Evolutionary conservation across 305 asterid genomes (phyloP), one percentile per base, ranked within the genome.

Genomic region (Coffea humblotiana): DNA sequence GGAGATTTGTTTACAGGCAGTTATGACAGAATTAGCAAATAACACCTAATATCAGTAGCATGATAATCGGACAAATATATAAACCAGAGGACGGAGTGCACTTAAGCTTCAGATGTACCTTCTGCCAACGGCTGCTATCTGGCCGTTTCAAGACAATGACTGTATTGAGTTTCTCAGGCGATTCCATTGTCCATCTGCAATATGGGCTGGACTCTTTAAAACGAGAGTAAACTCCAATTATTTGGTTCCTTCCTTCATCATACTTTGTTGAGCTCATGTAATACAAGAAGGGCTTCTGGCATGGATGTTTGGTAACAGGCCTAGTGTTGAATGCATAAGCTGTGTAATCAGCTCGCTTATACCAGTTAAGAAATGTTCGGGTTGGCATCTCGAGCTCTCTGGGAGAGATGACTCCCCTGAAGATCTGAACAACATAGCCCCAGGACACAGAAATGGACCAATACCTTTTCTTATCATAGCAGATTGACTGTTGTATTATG

Each of bases 311-410:
- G 2, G 92, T 86, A 15, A 91, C 92, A 12, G 97, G 97, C 83
- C 99, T 90, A 6, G 98, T 91, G 88, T 94, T 94, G 94, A 96
- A 96, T 56, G 98, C 93, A 66, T 94, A 96, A 0, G 97, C 98
- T 4, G 93, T 94, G 85, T 90, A 92, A 82, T 96, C 99, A 0
- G 97, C 97, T 60, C 94, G 81, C 72, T 40, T 86, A 58, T 92
- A 94, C 99, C 98, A 94, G 79, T 94, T 96, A 35, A 92, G 91
- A 77, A 94, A 96, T 16, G 98, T 92, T 58, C 98, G 71, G 1
- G 97, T 84, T 4, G 98, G 99, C 91, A 85, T 92, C 84, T 94
- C 98, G 2, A 94, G 89, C 82, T 96, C 99, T 77, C 98, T 80
- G 0, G 98, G 99, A 27, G 98, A 90, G 54, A 96, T 72, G 69